phyloP scores from a whole-genome alignment of 2,329 filamentous ascomycete genomes.

The Cephalotrichum gorgonifer region DNA sequence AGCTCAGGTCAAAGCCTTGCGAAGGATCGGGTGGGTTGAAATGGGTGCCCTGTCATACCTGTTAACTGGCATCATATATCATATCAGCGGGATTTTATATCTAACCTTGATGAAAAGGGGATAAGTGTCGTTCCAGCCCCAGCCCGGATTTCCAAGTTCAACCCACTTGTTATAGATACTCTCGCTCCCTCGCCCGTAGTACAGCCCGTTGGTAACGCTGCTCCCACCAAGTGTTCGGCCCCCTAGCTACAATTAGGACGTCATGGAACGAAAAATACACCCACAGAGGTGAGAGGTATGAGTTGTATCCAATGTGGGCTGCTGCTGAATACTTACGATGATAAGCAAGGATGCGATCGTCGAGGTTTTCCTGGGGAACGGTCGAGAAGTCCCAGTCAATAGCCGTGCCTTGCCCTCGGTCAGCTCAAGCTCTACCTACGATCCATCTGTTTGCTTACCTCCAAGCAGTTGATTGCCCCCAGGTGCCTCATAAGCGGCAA shows the following conservation, averaged over 20 bases:
- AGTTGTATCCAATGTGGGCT: not conserved
- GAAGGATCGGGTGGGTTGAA: conserved; percentile 13
- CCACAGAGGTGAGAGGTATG: too few species aligned
- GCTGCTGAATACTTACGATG: conserved; percentile 10
- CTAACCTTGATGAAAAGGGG: conserved; percentile 13
- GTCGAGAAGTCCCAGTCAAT: conserved; percentile 16
- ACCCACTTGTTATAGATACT: conserved; percentile 21
- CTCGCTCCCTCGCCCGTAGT: conserved; percentile 18
- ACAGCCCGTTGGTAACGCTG: conserved; percentile 20
- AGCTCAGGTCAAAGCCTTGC: conserved; percentile 14
- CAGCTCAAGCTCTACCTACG: too few species aligned
- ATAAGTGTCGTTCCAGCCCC: conserved; percentile 18
- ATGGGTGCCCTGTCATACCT: conserved; percentile 9
- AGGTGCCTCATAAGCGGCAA: conserved; percentile 13
- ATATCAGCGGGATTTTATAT: not conserved
- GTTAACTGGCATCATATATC: not conserved
- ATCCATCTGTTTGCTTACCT: conserved; percentile 3
- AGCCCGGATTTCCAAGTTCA: conserved; percentile 19
- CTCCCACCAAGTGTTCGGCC: conserved; percentile 20
- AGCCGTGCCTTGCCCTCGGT: too few species aligned
- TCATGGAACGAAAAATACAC: too few species aligned
- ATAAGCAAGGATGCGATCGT: conserved; percentile 20
- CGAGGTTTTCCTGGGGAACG: conserved; percentile 11
- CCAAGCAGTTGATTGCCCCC: conserved; percentile 15
- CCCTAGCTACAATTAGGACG: not conserved